Evolutionary conservation across 768 basidiomycete genomes (phyloP), one percentile per base, ranked within the genome.

Genomic region (Suillus lakei): DNA sequence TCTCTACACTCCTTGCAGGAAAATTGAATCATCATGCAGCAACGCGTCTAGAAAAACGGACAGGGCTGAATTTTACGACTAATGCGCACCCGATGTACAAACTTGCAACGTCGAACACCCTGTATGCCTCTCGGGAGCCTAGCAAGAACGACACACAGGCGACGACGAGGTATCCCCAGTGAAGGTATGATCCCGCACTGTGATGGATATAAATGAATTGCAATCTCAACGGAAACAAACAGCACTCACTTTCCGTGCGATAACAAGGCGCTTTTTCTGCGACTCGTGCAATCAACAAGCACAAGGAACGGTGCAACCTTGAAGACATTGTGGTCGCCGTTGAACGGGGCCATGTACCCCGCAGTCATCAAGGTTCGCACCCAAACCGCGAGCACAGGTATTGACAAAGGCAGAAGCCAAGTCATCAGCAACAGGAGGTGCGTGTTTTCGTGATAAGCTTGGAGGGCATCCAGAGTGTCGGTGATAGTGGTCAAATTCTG

Each of bases 371-470:
- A 79, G 44, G 95, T 96, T 59, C 95, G 86, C 3, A 90, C 91
- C 96, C 96, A 98, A 3, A 97, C 95, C 2, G 86, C 90, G 30
- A 98, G 80, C 7, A 91, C 89, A 0, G 93, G 90, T 3, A 88
- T 90, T 7, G 84, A 84, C 63, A 93, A 80, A 1, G 96, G 96
- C 0, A 97, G 78, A 3, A 96, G 80, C 85, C 89, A 90, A 21
- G 91, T 90, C 86, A 95, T 88, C 39, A 96, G 79, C 60, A 95
- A 78, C 13, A 96, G 75, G 1, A 93, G 36, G 68, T 93, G 89
- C 64, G 82, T 75, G 63, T 84, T 88, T 63, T 88, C 84, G 61
- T 86, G 77, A 56, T 81, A 73, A 55, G 82, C 82, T 41, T 71
- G 67, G 23, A 18, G 43, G 8, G 30, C 38, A n/a, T 38, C 10